These are phyloP conservation scores for Phytophthora sansomeana DNA, from an alignment of 352 stramenopile genomes.

Conservation along the genomic window DNA sequence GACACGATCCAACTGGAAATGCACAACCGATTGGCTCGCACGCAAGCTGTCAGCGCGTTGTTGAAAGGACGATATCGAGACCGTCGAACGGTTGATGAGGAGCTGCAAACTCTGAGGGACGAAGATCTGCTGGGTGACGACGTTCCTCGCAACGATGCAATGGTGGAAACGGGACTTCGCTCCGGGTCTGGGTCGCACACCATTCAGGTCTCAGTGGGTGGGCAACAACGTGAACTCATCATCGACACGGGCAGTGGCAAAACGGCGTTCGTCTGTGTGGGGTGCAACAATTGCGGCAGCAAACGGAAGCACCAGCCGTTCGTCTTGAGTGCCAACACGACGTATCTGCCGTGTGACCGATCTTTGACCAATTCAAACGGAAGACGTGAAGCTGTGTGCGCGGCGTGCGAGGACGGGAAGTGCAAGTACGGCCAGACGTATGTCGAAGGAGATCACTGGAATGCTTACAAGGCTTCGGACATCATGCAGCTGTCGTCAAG, in stretches of 20 bases:
- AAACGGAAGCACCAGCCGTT: conserved; percentile 88
- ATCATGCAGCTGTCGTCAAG: conserved; percentile 56
- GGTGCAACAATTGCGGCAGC: conserved; percentile 89
- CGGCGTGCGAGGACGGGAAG: conserved; percentile 59
- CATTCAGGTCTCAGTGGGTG: conserved; percentile 69
- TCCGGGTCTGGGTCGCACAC: conserved; percentile 76
- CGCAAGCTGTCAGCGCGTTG: conserved; percentile 20
- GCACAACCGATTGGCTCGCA: conserved; percentile 34
- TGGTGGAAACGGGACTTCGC: conserved; percentile 51
- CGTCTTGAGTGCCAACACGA: conserved; percentile 51
- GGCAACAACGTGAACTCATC: conserved; percentile 89
- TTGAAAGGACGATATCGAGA: conserved; percentile 30
- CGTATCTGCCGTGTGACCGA: conserved; percentile 59
- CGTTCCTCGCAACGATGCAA: background rate
- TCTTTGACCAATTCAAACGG: conserved; percentile 28
- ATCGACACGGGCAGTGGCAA: conserved; percentile 96
- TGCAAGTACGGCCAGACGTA: conserved; percentile 94
- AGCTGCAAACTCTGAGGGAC: conserved; percentile 8
- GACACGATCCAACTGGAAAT: conserved; percentile 57
- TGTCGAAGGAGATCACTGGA: conserved; percentile 94
- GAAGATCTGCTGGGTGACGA: conserved; percentile 2
- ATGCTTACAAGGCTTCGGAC: conserved; percentile 90
- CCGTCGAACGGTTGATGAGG: conserved; percentile 17
- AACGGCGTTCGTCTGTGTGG: conserved; percentile 95
- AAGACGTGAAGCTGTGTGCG: conserved; percentile 29